Base-by-base conservation (phyloP, 495 filamentous ascomycete genomes). In the Tuber indicum region DNA sequence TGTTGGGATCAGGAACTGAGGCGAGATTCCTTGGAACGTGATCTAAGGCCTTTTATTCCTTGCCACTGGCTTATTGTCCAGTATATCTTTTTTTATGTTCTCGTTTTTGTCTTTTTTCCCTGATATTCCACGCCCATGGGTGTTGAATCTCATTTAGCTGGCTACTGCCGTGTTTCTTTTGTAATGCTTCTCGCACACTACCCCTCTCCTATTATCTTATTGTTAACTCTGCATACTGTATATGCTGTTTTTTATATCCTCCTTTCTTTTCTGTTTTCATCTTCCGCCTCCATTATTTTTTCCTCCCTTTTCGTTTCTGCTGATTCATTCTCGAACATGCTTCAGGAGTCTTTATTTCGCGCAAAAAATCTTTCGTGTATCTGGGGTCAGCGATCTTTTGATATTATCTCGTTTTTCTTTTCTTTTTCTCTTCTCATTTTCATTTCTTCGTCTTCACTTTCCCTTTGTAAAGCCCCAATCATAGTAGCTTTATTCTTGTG, bases 101-200 rank as follows among this genome's bases (percentile, higher is more conserved):
- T 74, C 72, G 71, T 80, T 62, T 45, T 80, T 75, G 70, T 79
- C 73, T 70, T 79, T 72, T 78, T 52, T 75, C 66, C 77, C 75
- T 72, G 70, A 75, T 79, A 73, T 73, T 77, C 78, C 72, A 76
- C 36, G 77, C 71, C 69, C 73, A 74, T 71, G 42, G 32, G 71
- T 43, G 49, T 74, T 39, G 44, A 78, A 52, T 74, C 69, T 46
- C 75, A 78, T 72, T 76, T 72, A 80, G 77, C 52, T 80, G 78
- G 78, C 78, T 75, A 69, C 78, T 76, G 78, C 77, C 79, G 74
- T 72, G 69, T 45, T 76, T 80, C 78, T 74, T 80, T 79, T 71
- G 71, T 72, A 62, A 62, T 62, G 52, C n/a, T 66, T 66, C 58
- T 36, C 16, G 58, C 58, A 58, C 52, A 32, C 32, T 66, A 2